A percentile compares a stretch with the other conserved stretches of the same genome.
These are phyloP conservation scores for Linum tenue DNA, from an alignment of 345 rosid genomes.

Conservation along the genomic window DNA sequence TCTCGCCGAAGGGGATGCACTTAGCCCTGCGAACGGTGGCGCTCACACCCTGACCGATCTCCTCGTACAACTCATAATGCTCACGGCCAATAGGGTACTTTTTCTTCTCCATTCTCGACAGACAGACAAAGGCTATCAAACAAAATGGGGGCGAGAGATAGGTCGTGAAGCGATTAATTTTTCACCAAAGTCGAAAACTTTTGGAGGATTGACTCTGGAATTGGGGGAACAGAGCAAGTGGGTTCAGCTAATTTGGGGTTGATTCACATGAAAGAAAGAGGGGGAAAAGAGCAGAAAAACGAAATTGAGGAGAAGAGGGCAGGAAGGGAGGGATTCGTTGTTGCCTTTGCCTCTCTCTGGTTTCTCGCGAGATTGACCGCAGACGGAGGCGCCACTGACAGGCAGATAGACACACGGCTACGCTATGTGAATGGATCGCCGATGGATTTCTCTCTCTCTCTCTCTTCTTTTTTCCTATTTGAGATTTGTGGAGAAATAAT, in stretches of 20 bases:
- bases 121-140: neutral
- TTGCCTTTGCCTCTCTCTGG: too few relatives aligned
- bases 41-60: constrained; percentile 87
- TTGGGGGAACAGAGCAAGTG: neutral
- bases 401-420: too few relatives aligned
- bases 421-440: neutral
- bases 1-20: constrained; percentile 56
- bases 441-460: neutral
- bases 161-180: too few relatives aligned
- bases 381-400: too few relatives aligned
- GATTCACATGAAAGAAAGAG: neutral
- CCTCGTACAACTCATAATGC: constrained; percentile 59
- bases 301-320: neutral
- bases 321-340: neutral
- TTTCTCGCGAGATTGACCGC: too few relatives aligned
- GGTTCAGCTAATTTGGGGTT: neutral
- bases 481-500: neutral
- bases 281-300: neutral
- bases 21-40: constrained; percentile 81
- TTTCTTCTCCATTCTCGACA: constrained; percentile 58
- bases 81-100: constrained; percentile 87
- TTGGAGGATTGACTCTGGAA: neutral
- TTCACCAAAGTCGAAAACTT: too few relatives aligned
- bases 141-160: too few relatives aligned
- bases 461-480: neutral